Conservation (phyloP, 2,329 filamentous ascomycete genomes). For the Cercospora brassicicola region DNA sequence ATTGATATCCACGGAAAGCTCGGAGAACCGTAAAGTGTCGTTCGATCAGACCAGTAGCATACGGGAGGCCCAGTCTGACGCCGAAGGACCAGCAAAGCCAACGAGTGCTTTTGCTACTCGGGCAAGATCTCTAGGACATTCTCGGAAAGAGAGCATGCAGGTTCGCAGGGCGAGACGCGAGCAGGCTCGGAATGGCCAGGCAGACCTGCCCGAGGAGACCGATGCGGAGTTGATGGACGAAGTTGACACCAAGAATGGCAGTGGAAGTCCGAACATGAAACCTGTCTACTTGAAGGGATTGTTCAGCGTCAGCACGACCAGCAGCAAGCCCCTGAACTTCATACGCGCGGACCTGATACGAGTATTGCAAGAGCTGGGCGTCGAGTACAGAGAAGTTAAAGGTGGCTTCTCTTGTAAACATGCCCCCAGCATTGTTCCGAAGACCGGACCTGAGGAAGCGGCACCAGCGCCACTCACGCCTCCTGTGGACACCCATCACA, state of each 20-base stretch:
- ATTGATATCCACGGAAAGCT: slow-evolving; percentile 31
- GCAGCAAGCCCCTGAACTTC: slow-evolving; percentile 79
- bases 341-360: slow-evolving; percentile 89
- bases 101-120: slow-evolving; percentile 64
- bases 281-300: slow-evolving; percentile 94
- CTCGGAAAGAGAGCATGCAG: slow-evolving; percentile 87
- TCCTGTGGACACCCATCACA: slow-evolving; percentile 57
- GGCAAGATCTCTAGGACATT: slow-evolving; percentile 85
- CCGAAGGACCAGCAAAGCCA: slow-evolving; percentile 41
- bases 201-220: slow-evolving; percentile 86
- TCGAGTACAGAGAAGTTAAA: slow-evolving; percentile 90
- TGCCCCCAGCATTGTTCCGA: slow-evolving; percentile 83
- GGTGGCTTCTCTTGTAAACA: slow-evolving; percentile 91
- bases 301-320: slow-evolving; percentile 96
- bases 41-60: slow-evolving; percentile 38
- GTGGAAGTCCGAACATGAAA: slow-evolving; percentile 71
- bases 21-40: slow-evolving; percentile 37
- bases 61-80: slow-evolving; percentile 52
- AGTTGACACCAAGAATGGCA: slow-evolving; percentile 49
- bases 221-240: slow-evolving; percentile 71
- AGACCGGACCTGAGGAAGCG: slow-evolving; percentile 48
- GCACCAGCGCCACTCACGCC: slow-evolving; percentile 52
- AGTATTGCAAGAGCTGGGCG: slow-evolving; percentile 80
- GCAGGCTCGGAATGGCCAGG: slow-evolving; percentile 53
- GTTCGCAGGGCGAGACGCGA: slow-evolving; percentile 67